Evolutionary conservation across 2,329 filamentous ascomycete genomes (phyloP).

Genomic region (Immersiporthe knoxdaviesiana): DNA sequence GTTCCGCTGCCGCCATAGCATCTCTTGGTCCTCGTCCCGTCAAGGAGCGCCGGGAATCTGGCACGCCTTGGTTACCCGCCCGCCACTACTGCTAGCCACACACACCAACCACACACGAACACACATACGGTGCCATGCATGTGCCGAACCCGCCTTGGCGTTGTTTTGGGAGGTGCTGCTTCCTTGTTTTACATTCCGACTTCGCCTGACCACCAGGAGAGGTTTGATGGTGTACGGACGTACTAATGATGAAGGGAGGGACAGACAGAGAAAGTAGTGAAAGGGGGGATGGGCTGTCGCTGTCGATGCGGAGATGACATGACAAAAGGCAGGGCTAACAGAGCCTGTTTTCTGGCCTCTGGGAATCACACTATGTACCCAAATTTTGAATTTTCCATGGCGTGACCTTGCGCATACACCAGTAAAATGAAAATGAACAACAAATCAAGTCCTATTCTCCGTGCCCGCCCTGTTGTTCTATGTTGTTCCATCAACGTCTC

Average conservation of each 20-base stretch:
- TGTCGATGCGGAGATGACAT: no score
- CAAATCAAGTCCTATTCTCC: no score
- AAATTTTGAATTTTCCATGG: no score
- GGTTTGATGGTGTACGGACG: no score
- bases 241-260: background rate
- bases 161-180: conserved; percentile 2
- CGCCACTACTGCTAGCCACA: background rate
- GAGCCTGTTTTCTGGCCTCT: background rate
- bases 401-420: no score
- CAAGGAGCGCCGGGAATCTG: background rate
- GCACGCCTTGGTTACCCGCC: background rate
- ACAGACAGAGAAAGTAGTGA: background rate
- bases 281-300: no score
- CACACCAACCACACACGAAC: background rate
- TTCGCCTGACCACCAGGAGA: background rate
- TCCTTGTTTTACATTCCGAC: background rate
- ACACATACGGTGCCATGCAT: background rate
- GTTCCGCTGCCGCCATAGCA: background rate
- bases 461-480: background rate
- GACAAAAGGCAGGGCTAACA: no score
- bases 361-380: background rate
- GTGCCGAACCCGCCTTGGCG: conserved; percentile 2
- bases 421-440: no score
- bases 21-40: background rate
- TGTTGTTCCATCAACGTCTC: background rate